These are phyloP conservation scores for Globisporangium camurandrum DNA, from an alignment of 352 stramenopile genomes.

Conservation along the genomic window DNA sequence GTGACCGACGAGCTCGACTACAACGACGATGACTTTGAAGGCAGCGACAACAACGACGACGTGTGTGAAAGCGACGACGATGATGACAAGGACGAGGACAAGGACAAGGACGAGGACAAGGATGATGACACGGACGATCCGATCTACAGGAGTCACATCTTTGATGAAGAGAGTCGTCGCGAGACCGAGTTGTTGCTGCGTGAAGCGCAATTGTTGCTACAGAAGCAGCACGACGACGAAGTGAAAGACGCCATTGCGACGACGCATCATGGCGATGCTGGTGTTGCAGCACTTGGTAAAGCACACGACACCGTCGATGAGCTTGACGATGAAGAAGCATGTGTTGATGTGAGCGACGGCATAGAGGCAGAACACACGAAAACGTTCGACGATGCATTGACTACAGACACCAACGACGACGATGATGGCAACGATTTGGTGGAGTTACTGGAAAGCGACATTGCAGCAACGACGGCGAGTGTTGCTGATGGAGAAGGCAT, in stretches of 20 bases:
- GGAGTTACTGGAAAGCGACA: too few relatives aligned
- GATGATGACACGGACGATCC: slow-evolving; percentile 6
- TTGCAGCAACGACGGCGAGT: too few relatives aligned
- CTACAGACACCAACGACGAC: not conserved
- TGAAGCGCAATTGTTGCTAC: slow-evolving; percentile 30
- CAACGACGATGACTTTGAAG: slow-evolving; percentile 7
- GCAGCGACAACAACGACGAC: not conserved
- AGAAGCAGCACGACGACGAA: slow-evolving; percentile 10
- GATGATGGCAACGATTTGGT: too few relatives aligned
- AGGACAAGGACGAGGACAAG: slow-evolving; percentile 8
- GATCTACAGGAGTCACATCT: slow-evolving; percentile 1
- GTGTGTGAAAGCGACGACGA: slow-evolving; percentile 5
- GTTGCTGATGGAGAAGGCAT: too few relatives aligned
- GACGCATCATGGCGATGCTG: not conserved
- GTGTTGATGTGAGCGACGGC: slow-evolving; percentile 4
- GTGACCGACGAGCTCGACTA: slow-evolving; percentile 15
- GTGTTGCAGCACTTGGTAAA: not conserved
- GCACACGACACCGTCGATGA: not conserved
- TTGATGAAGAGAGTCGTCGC: slow-evolving; percentile 17
- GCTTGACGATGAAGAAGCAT: not conserved
- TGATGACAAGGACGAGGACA: slow-evolving; percentile 1
- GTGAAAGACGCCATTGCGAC: not conserved
- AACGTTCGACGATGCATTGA: too few relatives aligned
- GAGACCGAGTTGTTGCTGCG: slow-evolving; percentile 33
- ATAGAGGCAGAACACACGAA: not conserved